A percentile compares a stretch with the other conserved stretches of the same genome.
phyloP scores from a whole-genome alignment of 257 asterid species.

The Plectranthus barbatus region DNA sequence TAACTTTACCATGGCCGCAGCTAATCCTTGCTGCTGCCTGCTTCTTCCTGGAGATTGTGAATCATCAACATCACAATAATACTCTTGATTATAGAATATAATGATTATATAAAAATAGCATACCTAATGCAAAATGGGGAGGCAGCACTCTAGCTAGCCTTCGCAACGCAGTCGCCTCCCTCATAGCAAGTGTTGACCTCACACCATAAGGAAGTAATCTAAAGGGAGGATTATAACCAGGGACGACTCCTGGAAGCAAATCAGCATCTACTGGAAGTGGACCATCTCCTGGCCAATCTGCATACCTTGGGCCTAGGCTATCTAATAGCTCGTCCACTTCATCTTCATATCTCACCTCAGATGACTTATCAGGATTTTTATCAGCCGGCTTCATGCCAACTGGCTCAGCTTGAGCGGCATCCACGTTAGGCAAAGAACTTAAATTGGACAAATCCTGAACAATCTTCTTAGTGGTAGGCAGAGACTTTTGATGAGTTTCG shows the following conservation, averaged over 20 bases:
- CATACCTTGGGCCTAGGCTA: conserved; percentile 77
- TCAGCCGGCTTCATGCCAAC: conserved; percentile 17
- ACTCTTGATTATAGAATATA: background rate
- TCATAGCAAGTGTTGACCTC: conserved; percentile 53
- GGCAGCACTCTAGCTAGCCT: conserved; percentile 86
- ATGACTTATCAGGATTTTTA: conserved; percentile 20
- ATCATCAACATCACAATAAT: background rate
- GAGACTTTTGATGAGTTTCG: conserved; percentile 28
- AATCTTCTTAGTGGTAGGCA: conserved; percentile 18
- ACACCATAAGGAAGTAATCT: conserved; percentile 91
- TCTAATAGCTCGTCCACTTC: conserved; percentile 67
- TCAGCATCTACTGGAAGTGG: conserved; percentile 98
- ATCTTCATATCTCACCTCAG: conserved; percentile 67
- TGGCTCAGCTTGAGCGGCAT: conserved; percentile 24
- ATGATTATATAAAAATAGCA: conserved; percentile 3
- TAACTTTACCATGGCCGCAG: conserved; percentile 81
- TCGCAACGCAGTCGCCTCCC: conserved; percentile 76
- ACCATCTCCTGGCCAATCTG: conserved; percentile 87
- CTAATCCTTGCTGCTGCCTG: conserved; percentile 96
- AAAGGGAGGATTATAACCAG: conserved; percentile 73
- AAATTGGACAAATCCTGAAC: conserved; percentile 20
- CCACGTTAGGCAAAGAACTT: conserved; percentile 11
- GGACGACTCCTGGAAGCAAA: conserved; percentile 66
- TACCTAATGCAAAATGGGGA: conserved; percentile 97
- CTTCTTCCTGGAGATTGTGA: conserved; percentile 67